Conservation (phyloP, 2,329 filamentous ascomycete genomes). For the Phaeophleospora eucalypticola region DNA sequence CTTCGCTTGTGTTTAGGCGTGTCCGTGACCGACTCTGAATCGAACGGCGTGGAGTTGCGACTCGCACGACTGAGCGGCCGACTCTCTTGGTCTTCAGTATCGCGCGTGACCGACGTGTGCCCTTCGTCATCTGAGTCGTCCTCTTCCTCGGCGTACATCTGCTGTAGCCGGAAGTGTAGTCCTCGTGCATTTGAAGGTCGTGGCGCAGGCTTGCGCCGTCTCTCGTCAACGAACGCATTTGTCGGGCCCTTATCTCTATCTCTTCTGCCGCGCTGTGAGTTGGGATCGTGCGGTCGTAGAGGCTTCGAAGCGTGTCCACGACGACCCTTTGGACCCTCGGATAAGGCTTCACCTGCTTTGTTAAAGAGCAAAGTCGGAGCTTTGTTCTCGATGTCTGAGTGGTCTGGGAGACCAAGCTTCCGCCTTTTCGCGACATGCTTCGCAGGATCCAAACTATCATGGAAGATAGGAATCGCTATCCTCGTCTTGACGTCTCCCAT, state of each 20-base stretch:
- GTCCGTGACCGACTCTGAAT: constrained; percentile 43
- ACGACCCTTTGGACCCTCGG: constrained; percentile 58
- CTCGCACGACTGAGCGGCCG: constrained; percentile 69
- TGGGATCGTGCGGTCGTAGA: constrained; percentile 43
- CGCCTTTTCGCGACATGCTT: constrained; percentile 76
- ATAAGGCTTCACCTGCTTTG: constrained; percentile 58
- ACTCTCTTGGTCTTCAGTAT: constrained; percentile 83
- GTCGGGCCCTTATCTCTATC: constrained; percentile 33
- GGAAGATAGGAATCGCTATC: constrained; percentile 75
- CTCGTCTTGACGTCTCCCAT: constrained; percentile 85
- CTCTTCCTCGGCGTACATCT: constrained; percentile 70
- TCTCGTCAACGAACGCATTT: constrained; percentile 54
- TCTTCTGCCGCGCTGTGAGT: constrained; percentile 35
- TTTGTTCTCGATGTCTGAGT: constrained; percentile 54
- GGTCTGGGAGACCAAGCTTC: constrained; percentile 71
- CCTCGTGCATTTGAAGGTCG: constrained; percentile 66
- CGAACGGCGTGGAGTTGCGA: constrained; percentile 50
- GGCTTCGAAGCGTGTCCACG: constrained; percentile 41
- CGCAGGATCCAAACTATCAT: constrained; percentile 75
- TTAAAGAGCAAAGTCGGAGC: constrained; percentile 41
- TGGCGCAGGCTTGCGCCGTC: constrained; percentile 53
- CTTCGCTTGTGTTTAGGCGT: constrained; percentile 44
- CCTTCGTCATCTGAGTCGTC: constrained; percentile 77
- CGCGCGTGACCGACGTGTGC: constrained; percentile 61
- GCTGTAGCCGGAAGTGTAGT: constrained; percentile 73